These are phyloP conservation scores for Eucalyptus microcorys DNA, from an alignment of 345 rosid species.

Conservation along the genomic window DNA sequence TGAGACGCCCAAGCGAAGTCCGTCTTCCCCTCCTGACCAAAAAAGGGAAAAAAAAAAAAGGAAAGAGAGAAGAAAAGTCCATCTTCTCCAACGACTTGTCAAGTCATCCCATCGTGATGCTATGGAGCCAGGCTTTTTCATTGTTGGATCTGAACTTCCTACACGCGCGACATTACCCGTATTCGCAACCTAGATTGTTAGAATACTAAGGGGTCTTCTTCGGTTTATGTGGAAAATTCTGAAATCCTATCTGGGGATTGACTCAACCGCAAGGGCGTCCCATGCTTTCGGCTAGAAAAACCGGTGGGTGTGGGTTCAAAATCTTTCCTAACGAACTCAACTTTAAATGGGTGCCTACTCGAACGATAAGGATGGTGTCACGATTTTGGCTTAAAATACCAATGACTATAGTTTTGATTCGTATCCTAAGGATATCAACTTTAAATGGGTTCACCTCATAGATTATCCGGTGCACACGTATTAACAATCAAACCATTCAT, in stretches of 20 bases:
- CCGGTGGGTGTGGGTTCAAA: not conserved
- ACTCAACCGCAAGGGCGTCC: not conserved
- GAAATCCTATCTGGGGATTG: not conserved
- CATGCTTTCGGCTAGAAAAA: not conserved
- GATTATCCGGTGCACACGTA: not conserved
- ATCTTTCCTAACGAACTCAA: not conserved
- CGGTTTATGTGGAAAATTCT: not conserved
- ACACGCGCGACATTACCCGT: not conserved
- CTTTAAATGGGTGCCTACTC: not conserved
- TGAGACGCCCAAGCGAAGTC: not conserved
- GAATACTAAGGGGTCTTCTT: not conserved
- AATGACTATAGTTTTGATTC: not conserved
- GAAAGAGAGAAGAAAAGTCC: not conserved
- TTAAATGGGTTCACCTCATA: not conserved
- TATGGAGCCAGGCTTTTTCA: not conserved
- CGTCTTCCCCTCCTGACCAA: not conserved
- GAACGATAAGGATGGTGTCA: accelerated
- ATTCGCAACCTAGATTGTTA: not conserved
- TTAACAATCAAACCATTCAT: not conserved
- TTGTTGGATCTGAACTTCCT: not conserved
- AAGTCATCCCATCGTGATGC: not conserved
- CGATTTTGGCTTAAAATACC: not conserved
- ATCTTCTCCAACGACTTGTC: not conserved
- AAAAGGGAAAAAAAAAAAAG: too few relatives aligned
- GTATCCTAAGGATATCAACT: not conserved